Evolutionary conservation across 2,329 filamentous ascomycete species (phyloP).

Genomic region (Aureobasidium zeae): DNA sequence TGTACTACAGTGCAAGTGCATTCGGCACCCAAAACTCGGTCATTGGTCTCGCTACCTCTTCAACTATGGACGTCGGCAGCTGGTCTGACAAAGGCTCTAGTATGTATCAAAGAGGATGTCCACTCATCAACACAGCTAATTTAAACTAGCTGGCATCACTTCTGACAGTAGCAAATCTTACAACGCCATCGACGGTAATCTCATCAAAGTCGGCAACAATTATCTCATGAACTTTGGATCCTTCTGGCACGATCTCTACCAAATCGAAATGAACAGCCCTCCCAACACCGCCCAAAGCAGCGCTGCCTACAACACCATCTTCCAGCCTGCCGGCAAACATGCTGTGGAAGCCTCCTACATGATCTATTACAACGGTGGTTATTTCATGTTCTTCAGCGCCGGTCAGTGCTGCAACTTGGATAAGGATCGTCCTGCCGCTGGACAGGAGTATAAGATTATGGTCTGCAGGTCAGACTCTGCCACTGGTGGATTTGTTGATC

Average conservation of each 20-base stretch:
- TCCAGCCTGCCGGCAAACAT: conserved; percentile 42
- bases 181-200: conserved; percentile 45
- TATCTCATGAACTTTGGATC: conserved; percentile 55
- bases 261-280: conserved; percentile 40
- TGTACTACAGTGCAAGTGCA: conserved; percentile 57
- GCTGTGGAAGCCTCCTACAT: conserved; percentile 50
- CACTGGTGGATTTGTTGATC: conserved; percentile 49
- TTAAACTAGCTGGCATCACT: conserved; percentile 37
- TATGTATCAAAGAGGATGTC: not conserved
- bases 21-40: conserved; percentile 53
- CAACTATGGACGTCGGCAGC: conserved; percentile 42
- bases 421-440: conserved; percentile 40
- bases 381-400: conserved; percentile 55
- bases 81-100: conserved; percentile 53
- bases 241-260: conserved; percentile 59
- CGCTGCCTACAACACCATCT: conserved; percentile 43
- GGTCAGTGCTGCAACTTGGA: conserved; percentile 57
- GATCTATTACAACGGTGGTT: conserved; percentile 47
- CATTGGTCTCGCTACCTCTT: conserved; percentile 50
- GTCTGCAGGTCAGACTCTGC: conserved; percentile 50
- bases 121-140: not conserved
- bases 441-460: conserved; percentile 57
- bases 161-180: conserved; percentile 32
- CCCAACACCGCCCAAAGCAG: conserved; percentile 23
- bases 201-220: conserved; percentile 35